Evolutionary conservation across 176 grass and related monocot genomes (phyloP), one percentile per base, ranked within the genome.

Genomic region (Hordeum marinum): DNA sequence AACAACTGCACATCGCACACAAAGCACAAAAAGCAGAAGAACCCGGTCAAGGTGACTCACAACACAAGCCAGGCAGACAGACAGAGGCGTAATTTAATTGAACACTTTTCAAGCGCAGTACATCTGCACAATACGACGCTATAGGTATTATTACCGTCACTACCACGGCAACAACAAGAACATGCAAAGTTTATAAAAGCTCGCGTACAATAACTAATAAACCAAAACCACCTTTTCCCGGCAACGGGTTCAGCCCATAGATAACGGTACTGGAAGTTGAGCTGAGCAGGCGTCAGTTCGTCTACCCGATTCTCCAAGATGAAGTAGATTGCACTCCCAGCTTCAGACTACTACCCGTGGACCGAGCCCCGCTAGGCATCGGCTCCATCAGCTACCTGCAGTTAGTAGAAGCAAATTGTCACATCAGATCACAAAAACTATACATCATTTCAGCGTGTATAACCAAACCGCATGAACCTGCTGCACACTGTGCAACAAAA

Each of bases 201-300:
- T 76, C 78, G 48, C 70, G 79, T 84, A 87, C 68, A 75, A 31
- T 31, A 31, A 20, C 42, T 50, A 74, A 24, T 3, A 82, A 68
- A 54, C 24, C 62, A 59, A 85, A 58, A 59, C 17, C 4, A 59
- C 17, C 4, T 59, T 32, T 32, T 78, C 45, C 55, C 15, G 58
- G 10, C 9, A n/a, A 36, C 15, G 58, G 34, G 74, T 54, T 54
- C 55, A 48, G 29, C 39, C 37, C 69, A 84, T 80, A 63, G 18
- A 80, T 87, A 90, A 39, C 18, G 80, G 61, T 65, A 62, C 13
- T 85, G 40, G 15, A 89, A 18, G 71, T 61, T 61, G 61, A 63
- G 39, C 24, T 1, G 76, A 39, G 3, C 26, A 67, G 10, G 15
- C 70, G 65, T 86, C 39, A 63, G 64, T 58, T 80, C 69, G 7